A percentile compares a stretch with the other conserved stretches of the same genome.
Evolutionary conservation across 352 stramenopile species (phyloP).

Genomic region (Halophytophthora batemanensis): DNA sequence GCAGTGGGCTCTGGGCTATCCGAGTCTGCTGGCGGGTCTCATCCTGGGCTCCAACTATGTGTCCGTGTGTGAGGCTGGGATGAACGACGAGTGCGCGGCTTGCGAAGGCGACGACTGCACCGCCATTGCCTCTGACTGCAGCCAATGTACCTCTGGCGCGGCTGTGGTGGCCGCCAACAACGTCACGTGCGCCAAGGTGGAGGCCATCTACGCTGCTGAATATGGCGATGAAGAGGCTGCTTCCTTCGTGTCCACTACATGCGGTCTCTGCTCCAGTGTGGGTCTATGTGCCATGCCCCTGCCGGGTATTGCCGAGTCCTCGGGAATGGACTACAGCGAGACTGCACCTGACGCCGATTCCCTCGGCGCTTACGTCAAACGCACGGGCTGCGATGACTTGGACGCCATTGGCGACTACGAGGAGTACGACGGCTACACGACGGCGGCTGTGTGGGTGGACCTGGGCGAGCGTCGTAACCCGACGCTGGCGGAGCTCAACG

Average conservation of each 20-base stretch:
- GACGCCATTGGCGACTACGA: conserved; percentile 59
- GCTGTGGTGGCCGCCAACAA: conserved; percentile 41
- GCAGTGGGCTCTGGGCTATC: conserved; percentile 72
- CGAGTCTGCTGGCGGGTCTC: conserved; percentile 62
- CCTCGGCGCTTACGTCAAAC: conserved; percentile 48
- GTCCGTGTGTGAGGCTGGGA: conserved; percentile 29
- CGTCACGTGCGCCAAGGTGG: conserved; percentile 35
- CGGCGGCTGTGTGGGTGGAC: conserved; percentile 46
- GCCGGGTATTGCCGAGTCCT: conserved; percentile 50
- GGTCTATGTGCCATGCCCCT: conserved; percentile 63
- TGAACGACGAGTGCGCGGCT: conserved; percentile 43
- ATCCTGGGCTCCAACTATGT: conserved; percentile 56
- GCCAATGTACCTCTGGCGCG: conserved; percentile 34
- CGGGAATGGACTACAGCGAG: conserved; percentile 55
- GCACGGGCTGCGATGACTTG: conserved; percentile 66
- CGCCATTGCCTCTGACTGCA: conserved; percentile 32
- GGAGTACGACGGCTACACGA: conserved; percentile 53
- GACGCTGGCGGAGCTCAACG: conserved; percentile 52
- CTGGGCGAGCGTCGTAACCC: conserved; percentile 55
- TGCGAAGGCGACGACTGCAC: conserved; percentile 35
- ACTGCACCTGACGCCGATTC: conserved; percentile 26
- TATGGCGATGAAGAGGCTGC: conserved; percentile 38
- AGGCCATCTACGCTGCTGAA: conserved; percentile 39
- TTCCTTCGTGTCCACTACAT: conserved; percentile 33
- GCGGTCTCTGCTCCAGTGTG: conserved; percentile 36